Base-by-base conservation (phyloP, 139 green algal species). In the Raphidocelis subcapitata region DNA sequence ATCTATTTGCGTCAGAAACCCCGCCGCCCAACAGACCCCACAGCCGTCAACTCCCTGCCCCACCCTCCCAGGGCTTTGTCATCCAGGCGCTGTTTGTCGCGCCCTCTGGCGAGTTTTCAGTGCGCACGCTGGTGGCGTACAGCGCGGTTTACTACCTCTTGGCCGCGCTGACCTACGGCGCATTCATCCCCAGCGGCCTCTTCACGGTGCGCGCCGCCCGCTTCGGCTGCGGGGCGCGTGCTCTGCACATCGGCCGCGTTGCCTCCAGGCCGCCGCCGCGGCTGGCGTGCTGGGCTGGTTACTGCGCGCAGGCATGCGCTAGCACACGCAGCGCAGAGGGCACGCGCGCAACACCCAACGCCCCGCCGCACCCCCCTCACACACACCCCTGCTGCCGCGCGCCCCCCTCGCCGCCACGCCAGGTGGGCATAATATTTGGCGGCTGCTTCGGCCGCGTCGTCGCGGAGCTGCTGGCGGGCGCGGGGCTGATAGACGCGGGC, bases 121-220 rank as follows among this genome's bases (percentile, higher is more conserved):
- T 85, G 12, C 36, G 49, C 3, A 81, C 78, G 14, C 68, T 89
- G 37, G 29, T 75, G 24, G 65, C 84, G 57, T 85, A 86, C 79
- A 71, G 65, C 37, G 32, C 65, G 8, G 52, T 84, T 3, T 89
- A 82, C 73, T 86, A 79, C 73, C 74, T 89, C 26, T 62, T 89
- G 59, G 81, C 81, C 0, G 81, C 75, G 5, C 65, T 89, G 24
- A 87, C 84, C 1, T 89, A 89, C 71, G 84, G 84, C n/a, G 81
- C 84, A 3, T 85, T 86, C 69, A 84, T 89, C 26, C 84, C 84
- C 5, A 87, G 77, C 21, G 84, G 84, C 59, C 62, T 89, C 23
- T 89, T 89, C 76, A 89, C 84, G 15, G n/a, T n/a, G n/a, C n/a
- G n/a, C n/a, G n/a, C 81, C 81, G 16, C 81, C 73, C n/a, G n/a